These are phyloP conservation scores for Russula dissimulans DNA, from an alignment of 768 basidiomycete genomes.

Conservation along the genomic window DNA sequence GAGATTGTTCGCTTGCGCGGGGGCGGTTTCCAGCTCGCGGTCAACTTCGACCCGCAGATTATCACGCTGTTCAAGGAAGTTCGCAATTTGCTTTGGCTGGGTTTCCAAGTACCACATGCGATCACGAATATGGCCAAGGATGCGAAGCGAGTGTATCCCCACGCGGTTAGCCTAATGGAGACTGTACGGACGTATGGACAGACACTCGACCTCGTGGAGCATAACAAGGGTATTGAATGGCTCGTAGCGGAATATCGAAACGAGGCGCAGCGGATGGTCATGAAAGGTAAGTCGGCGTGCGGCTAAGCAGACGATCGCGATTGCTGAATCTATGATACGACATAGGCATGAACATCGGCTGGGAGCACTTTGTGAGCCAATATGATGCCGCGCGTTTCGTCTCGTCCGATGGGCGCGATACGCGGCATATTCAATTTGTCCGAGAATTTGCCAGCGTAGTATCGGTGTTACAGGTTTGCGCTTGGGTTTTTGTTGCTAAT, in stretches of 20 bases:
- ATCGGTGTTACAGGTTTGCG: constrained; percentile 71
- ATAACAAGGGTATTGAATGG: constrained; percentile 87
- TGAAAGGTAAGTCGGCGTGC: constrained; percentile 51
- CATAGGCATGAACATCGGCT: constrained; percentile 86
- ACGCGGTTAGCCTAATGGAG: constrained; percentile 98
- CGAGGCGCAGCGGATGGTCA: constrained; percentile 88
- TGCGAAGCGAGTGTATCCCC: constrained; percentile 95
- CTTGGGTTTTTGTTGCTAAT: neutral
- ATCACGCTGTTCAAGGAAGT: constrained; percentile 99
- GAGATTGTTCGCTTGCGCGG: constrained; percentile 75
- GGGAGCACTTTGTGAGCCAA: constrained; percentile 95
- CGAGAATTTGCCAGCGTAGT: constrained; percentile 92
- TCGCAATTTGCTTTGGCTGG: constrained; percentile 89
- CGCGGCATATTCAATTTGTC: constrained; percentile 87
- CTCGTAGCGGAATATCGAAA: constrained; percentile 91
- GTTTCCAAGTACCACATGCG: constrained; percentile 90
- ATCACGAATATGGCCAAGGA: constrained; percentile 97
- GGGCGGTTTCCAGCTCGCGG: constrained; percentile 77
- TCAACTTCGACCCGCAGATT: constrained; percentile 97
- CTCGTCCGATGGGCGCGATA: constrained; percentile 71
- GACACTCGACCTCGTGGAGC: constrained; percentile 84
- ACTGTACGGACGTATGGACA: constrained; percentile 97
- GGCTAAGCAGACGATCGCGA: neutral
- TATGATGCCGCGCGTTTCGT: constrained; percentile 79
- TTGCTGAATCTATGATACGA: neutral